Evolutionary conservation across 768 basidiomycete species (phyloP).

Genomic region (Rubroboletus pulcherrimus): DNA sequence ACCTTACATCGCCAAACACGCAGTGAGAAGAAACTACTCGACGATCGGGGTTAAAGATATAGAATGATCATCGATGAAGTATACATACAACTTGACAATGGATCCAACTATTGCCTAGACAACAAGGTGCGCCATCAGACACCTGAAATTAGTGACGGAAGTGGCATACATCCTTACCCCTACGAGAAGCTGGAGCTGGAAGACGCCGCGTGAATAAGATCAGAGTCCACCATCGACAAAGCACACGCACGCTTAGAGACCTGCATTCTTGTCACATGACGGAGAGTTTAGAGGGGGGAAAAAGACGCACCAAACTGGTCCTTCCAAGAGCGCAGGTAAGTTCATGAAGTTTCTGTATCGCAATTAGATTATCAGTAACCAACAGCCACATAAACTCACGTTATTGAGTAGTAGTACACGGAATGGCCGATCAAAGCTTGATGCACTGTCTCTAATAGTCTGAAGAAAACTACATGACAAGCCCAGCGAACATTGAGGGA

Average conservation of each 20-base stretch:
- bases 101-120: constrained; percentile 49
- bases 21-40: constrained; percentile 48
- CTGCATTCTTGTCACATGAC: constrained; percentile 30
- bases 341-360: constrained; percentile 39
- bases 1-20: constrained; percentile 59
- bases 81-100: constrained; percentile 52
- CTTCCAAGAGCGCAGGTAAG: constrained; percentile 33
- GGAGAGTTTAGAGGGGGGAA: not conserved
- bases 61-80: not conserved
- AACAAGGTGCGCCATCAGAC: not conserved
- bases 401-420: constrained; percentile 52
- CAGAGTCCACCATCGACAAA: constrained; percentile 4
- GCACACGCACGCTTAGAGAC: constrained; percentile 46
- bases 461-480: constrained; percentile 17
- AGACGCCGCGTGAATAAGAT: not conserved
- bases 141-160: not conserved
- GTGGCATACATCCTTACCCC: constrained; percentile 29
- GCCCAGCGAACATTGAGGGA: not conserved
- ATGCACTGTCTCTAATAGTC: constrained; percentile 46
- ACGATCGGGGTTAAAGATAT: not conserved
- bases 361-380: constrained; percentile 2
- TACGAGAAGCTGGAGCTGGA: constrained; percentile 42
- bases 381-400: constrained; percentile 34
- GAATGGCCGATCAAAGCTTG: constrained; percentile 50
- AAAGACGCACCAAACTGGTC: constrained; percentile 42